Base-by-base conservation (phyloP, 2,329 filamentous ascomycete species). In the Aurifilum marmelostoma region DNA sequence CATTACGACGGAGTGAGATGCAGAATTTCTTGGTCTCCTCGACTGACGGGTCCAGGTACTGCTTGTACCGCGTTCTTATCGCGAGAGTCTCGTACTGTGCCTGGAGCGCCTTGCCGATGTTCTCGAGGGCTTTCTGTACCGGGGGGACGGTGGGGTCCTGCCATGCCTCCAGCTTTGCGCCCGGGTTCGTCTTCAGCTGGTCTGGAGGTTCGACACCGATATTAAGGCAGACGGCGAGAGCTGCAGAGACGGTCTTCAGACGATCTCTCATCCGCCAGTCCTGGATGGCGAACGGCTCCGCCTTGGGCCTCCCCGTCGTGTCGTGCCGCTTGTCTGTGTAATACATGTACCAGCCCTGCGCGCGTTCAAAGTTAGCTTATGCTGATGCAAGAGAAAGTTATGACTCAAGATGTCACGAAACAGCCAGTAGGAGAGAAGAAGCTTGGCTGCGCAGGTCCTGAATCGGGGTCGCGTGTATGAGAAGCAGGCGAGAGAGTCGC, bases 251-350 rank as follows among this genome's bases (percentile, higher is more conserved):
- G 0, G 96, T 99, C 83, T 99, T 99, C 71, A 98, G 84, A 18
- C 96, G 88, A 79, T 99, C 96, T 74, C 94, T 91, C 92, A 98
- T 97, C 69, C 96, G 91, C 96, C 96, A 99, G 78, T 98, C 96
- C 77, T 97, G 92, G 7, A 97, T 82, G 72, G 89, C 84, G 73
- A 87, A 88, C 34, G 82, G 79, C 24, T 85, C 86, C 65, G 88
- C 86, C 77, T 94, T 93, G 21, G 94, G 93, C 73, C 94, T 93
- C 29, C 94, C 96, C 47, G 93, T 95, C 29, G 93, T 96, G 78
- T 98, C 96, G 80, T 99, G 96, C 66, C 95, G 91, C 80, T 98
- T 98, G 80, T 99, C 96, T 72, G 95, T 97, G 80, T 92, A 99
- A 81, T 99, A 99, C 95, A 98, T 98, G 83, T 97, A 98, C 89